phyloP scores from a whole-genome alignment of 306 rosid genomes.

The Trifolium subterraneum region DNA sequence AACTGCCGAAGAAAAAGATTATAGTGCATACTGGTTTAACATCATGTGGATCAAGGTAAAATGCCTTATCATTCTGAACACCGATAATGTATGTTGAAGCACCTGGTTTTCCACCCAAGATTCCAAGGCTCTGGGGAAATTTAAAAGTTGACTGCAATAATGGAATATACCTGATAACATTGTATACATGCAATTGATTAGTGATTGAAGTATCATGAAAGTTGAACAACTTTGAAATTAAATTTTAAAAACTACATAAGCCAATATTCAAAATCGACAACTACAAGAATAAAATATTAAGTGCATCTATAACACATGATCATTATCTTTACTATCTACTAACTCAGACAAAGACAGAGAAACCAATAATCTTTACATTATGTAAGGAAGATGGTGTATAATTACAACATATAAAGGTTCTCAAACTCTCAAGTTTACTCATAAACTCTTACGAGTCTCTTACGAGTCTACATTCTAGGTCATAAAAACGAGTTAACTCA shows the following conservation, averaged over 20 bases:
- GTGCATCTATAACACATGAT: slow-evolving; percentile 16
- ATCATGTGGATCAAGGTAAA: slow-evolving; percentile 97
- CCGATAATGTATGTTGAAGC: slow-evolving; percentile 92
- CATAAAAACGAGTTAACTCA: no score
- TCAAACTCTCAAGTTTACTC: no score
- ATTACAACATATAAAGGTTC: slow-evolving; percentile 10
- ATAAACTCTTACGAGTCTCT: no score
- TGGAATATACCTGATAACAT: slow-evolving; percentile 77
- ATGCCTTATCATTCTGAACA: slow-evolving; percentile 83
- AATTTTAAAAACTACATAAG: slow-evolving; percentile 20
- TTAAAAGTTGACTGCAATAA: slow-evolving; percentile 78
- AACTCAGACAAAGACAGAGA: background rate
- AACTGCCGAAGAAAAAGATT: background rate
- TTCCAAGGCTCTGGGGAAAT: slow-evolving; percentile 95
- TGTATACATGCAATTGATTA: slow-evolving; percentile 37
- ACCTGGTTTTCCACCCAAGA: slow-evolving; percentile 94
- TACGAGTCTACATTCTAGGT: no score
- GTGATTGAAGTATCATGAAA: slow-evolving; percentile 17
- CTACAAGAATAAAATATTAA: slow-evolving; percentile 5
- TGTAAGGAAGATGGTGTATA: background rate
- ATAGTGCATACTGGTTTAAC: slow-evolving; percentile 67
- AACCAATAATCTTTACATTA: background rate
- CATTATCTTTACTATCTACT: background rate
- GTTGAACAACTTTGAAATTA: slow-evolving; percentile 9
- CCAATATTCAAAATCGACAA: slow-evolving; percentile 27